phyloP scores from a whole-genome alignment of 1,139 yeast genomes.

The Candida frijolesensis region DNA sequence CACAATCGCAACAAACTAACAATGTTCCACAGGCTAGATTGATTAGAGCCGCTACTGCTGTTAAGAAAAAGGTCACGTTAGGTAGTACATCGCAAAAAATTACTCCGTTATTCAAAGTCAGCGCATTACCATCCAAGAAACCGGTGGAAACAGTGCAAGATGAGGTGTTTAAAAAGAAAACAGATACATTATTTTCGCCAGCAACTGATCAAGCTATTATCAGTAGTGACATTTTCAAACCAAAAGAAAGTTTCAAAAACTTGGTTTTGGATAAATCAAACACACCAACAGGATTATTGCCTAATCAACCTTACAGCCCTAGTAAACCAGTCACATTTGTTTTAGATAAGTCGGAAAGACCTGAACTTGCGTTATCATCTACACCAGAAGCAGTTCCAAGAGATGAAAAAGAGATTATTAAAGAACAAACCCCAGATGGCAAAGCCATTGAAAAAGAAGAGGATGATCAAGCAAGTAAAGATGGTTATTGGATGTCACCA shows the following conservation, averaged over 20 bases:
- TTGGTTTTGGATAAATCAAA: constrained; percentile 55
- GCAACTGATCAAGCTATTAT: constrained; percentile 67
- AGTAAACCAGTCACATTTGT: constrained; percentile 42
- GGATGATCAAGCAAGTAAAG: constrained; percentile 16
- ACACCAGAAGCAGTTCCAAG: constrained; percentile 16
- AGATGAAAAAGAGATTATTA: constrained; percentile 8
- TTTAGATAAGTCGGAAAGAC: constrained; percentile 17
- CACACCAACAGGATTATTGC: constrained; percentile 15
- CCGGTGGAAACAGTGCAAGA: constrained; percentile 20
- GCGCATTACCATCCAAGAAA: constrained; percentile 19
- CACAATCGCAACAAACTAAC: constrained; percentile 19
- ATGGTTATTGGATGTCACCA: constrained; percentile 91
- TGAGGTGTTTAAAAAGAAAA: constrained; percentile 17
- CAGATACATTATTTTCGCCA: constrained; percentile 25
- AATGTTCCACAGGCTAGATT: constrained; percentile 55
- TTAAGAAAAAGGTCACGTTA: constrained; percentile 56
- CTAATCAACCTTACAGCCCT: constrained; percentile 15
- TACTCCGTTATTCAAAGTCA: constrained; percentile 46
- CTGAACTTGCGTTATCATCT: constrained; percentile 12
- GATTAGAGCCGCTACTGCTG: constrained; percentile 39
- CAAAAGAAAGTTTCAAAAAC: constrained; percentile 58
- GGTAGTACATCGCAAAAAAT: constrained; percentile 62
- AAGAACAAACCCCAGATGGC: constrained; percentile 4
- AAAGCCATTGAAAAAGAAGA: constrained; percentile 22
- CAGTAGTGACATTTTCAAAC: constrained; percentile 72